Evolutionary conservation across 371 early-diverging fungal genomes (phyloP).

Genomic region (Massospora cicadina): DNA sequence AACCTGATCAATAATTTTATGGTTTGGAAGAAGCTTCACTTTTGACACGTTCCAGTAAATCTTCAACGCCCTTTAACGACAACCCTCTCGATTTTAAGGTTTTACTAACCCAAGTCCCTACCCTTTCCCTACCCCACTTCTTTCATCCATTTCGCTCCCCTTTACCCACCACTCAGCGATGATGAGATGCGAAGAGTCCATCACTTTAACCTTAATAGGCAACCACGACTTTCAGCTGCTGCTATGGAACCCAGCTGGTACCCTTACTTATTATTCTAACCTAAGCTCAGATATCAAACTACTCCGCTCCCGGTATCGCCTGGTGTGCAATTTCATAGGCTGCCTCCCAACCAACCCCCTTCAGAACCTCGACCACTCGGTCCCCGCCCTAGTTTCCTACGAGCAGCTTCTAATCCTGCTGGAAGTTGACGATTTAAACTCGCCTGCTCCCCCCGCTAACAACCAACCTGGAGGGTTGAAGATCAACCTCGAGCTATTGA

Average conservation of each 20-base stretch:
- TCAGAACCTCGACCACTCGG: not conserved
- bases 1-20: no score
- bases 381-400: not conserved
- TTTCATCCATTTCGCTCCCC: no score
- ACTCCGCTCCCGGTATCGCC: not conserved
- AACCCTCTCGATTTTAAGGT: no score
- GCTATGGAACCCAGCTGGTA: not conserved
- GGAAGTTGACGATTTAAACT: not conserved
- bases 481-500: not conserved
- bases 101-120: no score
- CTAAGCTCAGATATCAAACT: not conserved
- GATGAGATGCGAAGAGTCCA: not conserved
- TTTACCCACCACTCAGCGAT: not conserved
- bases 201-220: not conserved
- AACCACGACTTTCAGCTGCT: conserved; percentile 1
- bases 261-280: not conserved
- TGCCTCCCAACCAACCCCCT: not conserved
- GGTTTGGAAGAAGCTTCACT: no score
- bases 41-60: no score
- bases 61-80: no score
- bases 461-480: not conserved
- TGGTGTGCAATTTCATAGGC: conserved; percentile 3
- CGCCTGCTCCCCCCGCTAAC: not conserved
- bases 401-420: conserved; percentile 1
- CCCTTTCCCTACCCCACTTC: no score